These are phyloP conservation scores for Carex parvula DNA, from an alignment of 176 grass and related monocot species.

Conservation along the genomic window DNA sequence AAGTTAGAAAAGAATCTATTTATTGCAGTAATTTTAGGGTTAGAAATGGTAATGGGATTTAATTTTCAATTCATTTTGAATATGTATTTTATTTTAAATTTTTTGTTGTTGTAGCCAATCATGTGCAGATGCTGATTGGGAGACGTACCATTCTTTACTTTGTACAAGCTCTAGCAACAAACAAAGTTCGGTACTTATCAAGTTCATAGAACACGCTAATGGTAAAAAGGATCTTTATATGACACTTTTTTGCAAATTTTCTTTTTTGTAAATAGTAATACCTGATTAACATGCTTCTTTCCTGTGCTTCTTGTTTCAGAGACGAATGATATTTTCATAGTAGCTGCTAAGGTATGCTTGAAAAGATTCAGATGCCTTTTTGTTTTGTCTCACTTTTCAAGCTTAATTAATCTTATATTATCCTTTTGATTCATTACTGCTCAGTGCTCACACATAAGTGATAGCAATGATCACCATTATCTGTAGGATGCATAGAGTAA, in stretches of 20 bases:
- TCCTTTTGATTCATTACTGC: neutral
- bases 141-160: slow-evolving; percentile 73
- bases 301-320: slow-evolving; percentile 49
- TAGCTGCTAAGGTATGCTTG: slow-evolving; percentile 78
- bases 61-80: slow-evolving; percentile 14
- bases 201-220: slow-evolving; percentile 91
- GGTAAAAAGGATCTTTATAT: slow-evolving; percentile 32
- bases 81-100: slow-evolving; percentile 7
- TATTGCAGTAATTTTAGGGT: neutral
- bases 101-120: slow-evolving; percentile 59
- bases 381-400: slow-evolving; percentile 29
- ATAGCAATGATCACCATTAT: neutral
- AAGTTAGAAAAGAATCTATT: neutral
- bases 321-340: slow-evolving; percentile 96
- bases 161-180: slow-evolving; percentile 63
- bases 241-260: neutral
- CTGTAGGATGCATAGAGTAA: neutral
- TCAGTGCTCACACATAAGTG: neutral
- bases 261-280: neutral
- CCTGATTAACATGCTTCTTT: slow-evolving; percentile 23
- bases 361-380: slow-evolving; percentile 18
- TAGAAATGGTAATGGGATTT: slow-evolving; percentile 8
- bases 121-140: slow-evolving; percentile 92
- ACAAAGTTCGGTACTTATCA: slow-evolving; percentile 51
- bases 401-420: slow-evolving; percentile 4